Conservation (phyloP, 2,329 filamentous ascomycete species). For the Epichloe bromicola region DNA sequence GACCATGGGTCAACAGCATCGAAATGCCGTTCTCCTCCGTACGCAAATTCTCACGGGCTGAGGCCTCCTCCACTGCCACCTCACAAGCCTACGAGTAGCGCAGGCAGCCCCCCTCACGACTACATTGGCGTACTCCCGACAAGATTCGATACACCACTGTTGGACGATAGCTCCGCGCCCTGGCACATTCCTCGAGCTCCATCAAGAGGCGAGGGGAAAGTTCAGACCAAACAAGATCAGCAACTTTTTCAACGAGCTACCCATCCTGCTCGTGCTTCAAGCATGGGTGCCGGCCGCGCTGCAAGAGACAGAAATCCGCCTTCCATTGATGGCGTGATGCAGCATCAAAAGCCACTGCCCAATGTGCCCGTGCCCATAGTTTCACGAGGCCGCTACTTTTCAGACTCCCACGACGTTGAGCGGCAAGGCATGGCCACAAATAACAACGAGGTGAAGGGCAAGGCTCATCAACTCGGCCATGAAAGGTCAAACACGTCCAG, state of each 20-base stretch:
- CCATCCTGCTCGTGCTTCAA: slow-evolving; percentile 15
- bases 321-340: slow-evolving; percentile 13
- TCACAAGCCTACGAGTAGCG: slow-evolving; percentile 8
- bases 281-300: slow-evolving; percentile 10
- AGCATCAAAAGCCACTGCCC: slow-evolving; percentile 2
- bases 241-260: slow-evolving; percentile 7
- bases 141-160: slow-evolving; percentile 10
- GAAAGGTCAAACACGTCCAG: not conserved
- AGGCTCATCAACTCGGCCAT: not conserved
- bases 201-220: slow-evolving; percentile 1
- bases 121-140: slow-evolving; percentile 13
- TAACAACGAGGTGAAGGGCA: not conserved
- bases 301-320: slow-evolving; percentile 2
- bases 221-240: not conserved
- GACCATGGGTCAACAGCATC: not conserved
- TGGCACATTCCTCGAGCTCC: slow-evolving; percentile 6
- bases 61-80: slow-evolving; percentile 1
- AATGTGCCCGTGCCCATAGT: not conserved
- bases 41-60: slow-evolving; percentile 2
- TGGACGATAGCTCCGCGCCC: slow-evolving; percentile 10
- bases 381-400: not conserved
- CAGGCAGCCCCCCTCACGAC: slow-evolving; percentile 8
- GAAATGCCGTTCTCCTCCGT: not conserved
- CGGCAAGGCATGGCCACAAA: not conserved
- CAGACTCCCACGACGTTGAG: not conserved